A percentile compares a stretch with the other conserved stretches of the same genome.
These are phyloP conservation scores for Macrophomina pseudophaseolina DNA, from an alignment of 2,329 filamentous ascomycete species.

Conservation along the genomic window DNA sequence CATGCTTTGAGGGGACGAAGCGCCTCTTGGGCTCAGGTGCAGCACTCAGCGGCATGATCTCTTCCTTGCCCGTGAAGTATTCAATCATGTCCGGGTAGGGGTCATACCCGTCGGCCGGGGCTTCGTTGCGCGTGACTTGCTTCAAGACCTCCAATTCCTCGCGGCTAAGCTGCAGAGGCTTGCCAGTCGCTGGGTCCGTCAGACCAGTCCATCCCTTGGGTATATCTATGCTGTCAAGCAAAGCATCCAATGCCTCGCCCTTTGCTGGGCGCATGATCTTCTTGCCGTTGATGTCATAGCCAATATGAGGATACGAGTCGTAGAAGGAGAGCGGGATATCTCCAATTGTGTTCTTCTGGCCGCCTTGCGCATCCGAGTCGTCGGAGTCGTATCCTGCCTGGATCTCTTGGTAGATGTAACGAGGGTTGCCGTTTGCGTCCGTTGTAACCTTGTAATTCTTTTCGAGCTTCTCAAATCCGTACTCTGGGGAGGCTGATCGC, in stretches of 20 bases:
- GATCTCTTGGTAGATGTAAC: constrained; percentile 93
- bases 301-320: constrained; percentile 96
- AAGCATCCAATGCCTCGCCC: constrained; percentile 88
- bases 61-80: constrained; percentile 88
- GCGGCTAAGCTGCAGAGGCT: constrained; percentile 83
- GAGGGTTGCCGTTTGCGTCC: constrained; percentile 87
- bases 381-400: constrained; percentile 96
- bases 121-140: constrained; percentile 86
- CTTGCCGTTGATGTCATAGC: constrained; percentile 98
- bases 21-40: constrained; percentile 95
- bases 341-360: constrained; percentile 85
- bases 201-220: constrained; percentile 97
- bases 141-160: constrained; percentile 89
- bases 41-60: constrained; percentile 92
- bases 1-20: constrained; percentile 95
- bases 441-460: constrained; percentile 67
- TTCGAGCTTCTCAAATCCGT: constrained; percentile 32
- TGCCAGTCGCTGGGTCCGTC: constrained; percentile 91
- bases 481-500: constrained; percentile 30
- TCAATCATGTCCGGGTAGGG: constrained; percentile 92
- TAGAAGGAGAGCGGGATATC: constrained; percentile 95
- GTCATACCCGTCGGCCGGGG: constrained; percentile 86
- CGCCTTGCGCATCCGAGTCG: constrained; percentile 79
- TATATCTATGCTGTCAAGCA: constrained; percentile 94
- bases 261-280: constrained; percentile 95